Evolutionary conservation across 202 grass and related monocot genomes (phyloP).

Genomic region (Setaria italica): DNA sequence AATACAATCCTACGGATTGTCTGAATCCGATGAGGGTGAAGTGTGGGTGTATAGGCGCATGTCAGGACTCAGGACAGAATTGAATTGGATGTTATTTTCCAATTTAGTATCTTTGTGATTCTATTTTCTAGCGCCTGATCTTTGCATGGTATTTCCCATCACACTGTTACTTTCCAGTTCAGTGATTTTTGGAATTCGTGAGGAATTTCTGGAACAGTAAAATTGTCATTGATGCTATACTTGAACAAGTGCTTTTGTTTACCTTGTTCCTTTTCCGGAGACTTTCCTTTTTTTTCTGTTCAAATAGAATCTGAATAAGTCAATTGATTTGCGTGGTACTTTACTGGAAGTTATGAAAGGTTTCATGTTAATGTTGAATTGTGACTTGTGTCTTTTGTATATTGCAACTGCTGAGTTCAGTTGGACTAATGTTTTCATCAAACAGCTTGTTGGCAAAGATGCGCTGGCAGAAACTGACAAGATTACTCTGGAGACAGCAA

Average conservation of each 20-base stretch:
- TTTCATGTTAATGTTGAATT: constrained; percentile 12
- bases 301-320: background rate
- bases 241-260: background rate
- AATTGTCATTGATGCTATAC: background rate
- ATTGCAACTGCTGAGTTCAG: constrained; percentile 2
- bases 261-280: background rate
- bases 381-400: background rate
- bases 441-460: constrained; percentile 83
- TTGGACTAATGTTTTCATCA: constrained; percentile 38
- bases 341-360: constrained; percentile 1
- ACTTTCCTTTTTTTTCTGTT: background rate
- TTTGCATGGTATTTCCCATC: background rate
- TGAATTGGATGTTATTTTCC: background rate
- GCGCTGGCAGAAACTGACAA: constrained; percentile 88
- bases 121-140: background rate
- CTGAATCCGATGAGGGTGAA: background rate
- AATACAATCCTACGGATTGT: background rate
- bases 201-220: background rate
- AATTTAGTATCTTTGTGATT: background rate
- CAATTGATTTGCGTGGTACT: constrained; percentile 6
- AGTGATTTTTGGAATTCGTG: background rate
- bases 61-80: background rate
- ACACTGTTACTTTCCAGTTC: background rate
- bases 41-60: background rate
- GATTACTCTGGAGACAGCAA: constrained; percentile 84